Evolutionary conservation across 1,284 basidiomycete genomes (phyloP).

Genomic region (Cryptococcus jaspeensis): DNA sequence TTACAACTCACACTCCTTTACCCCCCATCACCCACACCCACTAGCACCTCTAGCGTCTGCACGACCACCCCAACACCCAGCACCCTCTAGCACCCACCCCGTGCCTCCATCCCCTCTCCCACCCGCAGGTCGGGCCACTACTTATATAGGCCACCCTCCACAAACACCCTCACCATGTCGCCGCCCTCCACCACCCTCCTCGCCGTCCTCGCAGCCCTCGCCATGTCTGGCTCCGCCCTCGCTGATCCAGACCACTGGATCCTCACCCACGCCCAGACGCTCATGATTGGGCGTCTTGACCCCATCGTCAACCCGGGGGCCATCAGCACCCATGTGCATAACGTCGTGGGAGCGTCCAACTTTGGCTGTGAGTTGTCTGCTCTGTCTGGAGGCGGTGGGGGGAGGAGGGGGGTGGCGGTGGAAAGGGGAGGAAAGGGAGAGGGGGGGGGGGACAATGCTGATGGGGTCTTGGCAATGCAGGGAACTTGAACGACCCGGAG

Average conservation of each 20-base stretch:
- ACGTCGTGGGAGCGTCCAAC: constrained; percentile 41
- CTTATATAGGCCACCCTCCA: neutral
- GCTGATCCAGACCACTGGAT: constrained; percentile 31
- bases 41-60: neutral
- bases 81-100: neutral
- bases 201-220: constrained; percentile 6
- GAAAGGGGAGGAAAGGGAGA: neutral
- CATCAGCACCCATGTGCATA: constrained; percentile 48
- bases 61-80: neutral
- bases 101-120: neutral
- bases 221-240: constrained; percentile 6
- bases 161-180: neutral
- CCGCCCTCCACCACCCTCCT: neutral
- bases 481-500: constrained; percentile 22
- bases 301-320: constrained; percentile 50
- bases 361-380: constrained; percentile 31
- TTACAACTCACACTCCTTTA: constrained; percentile 15
- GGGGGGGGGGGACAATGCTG: neutral
- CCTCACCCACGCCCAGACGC: constrained; percentile 27
- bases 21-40: constrained; percentile 1
- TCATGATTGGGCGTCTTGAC: constrained; percentile 48
- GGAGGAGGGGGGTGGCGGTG: neutral
- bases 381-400: neutral
- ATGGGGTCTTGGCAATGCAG: constrained; percentile 7
- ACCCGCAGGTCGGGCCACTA: constrained; percentile 15